A percentile compares a stretch with the other conserved stretches of the same genome.
Conservation (phyloP, 345 rosid genomes). For the Sonneratia alba region DNA sequence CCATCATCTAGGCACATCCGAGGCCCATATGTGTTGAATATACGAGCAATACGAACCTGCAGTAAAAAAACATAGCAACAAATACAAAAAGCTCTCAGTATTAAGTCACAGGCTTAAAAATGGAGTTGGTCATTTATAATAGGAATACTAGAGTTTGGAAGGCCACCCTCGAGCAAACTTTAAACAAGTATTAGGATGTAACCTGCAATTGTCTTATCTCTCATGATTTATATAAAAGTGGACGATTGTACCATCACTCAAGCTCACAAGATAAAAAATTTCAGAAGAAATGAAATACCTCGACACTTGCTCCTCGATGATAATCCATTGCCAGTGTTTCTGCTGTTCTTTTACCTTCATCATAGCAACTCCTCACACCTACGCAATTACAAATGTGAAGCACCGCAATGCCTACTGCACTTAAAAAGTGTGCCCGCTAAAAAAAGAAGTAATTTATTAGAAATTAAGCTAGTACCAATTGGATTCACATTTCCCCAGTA, state of each 20-base stretch:
- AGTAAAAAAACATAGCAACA: conserved; percentile 5
- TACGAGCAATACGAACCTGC: conserved; percentile 98
- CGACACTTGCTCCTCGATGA: conserved; percentile 89
- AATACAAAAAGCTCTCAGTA: neutral
- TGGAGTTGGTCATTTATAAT: neutral
- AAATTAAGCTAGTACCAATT: conserved; percentile 42
- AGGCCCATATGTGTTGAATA: conserved; percentile 96
- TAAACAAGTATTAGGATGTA: neutral
- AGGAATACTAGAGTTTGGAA: neutral
- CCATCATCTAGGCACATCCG: conserved; percentile 99
- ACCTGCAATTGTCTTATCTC: neutral
- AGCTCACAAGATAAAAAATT: neutral
- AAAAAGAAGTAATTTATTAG: neutral
- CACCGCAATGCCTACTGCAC: neutral
- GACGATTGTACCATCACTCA: neutral
- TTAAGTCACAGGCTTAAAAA: neutral
- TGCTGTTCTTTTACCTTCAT: conserved; percentile 96
- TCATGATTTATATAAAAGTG: neutral
- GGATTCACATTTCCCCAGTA: conserved; percentile 99
- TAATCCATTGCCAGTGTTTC: conserved; percentile 96
- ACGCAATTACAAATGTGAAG: conserved; percentile 7
- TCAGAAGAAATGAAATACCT: conserved; percentile 39
- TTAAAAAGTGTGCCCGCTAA: neutral
- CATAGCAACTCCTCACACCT: conserved; percentile 98
- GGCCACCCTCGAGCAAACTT: neutral